Conservation (phyloP, 768 basidiomycete genomes). For the Multifurca ochricompacta region DNA sequence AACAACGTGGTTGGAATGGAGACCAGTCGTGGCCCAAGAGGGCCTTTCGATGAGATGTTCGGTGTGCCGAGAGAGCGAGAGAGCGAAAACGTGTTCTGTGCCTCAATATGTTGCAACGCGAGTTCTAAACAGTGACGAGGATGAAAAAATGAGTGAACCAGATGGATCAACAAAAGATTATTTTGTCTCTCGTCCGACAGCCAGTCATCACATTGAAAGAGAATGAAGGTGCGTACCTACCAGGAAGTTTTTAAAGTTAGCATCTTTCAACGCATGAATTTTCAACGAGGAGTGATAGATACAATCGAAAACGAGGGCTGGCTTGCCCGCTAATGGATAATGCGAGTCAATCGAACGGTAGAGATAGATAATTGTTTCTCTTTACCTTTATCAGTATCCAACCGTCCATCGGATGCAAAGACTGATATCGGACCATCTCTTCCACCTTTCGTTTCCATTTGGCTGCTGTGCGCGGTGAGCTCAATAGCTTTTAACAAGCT, state of each 20-base stretch:
- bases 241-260: conserved; percentile 61
- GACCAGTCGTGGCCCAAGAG: conserved; percentile 48
- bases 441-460: conserved; percentile 31
- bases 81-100: conserved; percentile 48
- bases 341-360: not conserved
- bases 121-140: conserved; percentile 43
- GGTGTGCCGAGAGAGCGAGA: conserved; percentile 66
- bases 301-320: conserved; percentile 66
- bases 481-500: conserved; percentile 48
- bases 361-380: too few relatives aligned
- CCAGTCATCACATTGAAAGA: not conserved
- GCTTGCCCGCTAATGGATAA: conserved; percentile 49
- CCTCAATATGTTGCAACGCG: conserved; percentile 59
- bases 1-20: conserved; percentile 43
- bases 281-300: conserved; percentile 55
- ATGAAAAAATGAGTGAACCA: not conserved
- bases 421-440: conserved; percentile 57
- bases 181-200: not conserved
- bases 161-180: not conserved
- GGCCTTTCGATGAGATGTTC: conserved; percentile 75
- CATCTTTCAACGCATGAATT: conserved; percentile 48
- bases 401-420: conserved; percentile 54
- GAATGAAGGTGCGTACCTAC: conserved; percentile 41
- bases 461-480: conserved; percentile 42
- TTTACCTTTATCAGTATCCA: conserved; percentile 64